These are phyloP conservation scores for Cokeromyces recurvatus DNA, from an alignment of 371 early-diverging fungal species.

Conservation along the genomic window DNA sequence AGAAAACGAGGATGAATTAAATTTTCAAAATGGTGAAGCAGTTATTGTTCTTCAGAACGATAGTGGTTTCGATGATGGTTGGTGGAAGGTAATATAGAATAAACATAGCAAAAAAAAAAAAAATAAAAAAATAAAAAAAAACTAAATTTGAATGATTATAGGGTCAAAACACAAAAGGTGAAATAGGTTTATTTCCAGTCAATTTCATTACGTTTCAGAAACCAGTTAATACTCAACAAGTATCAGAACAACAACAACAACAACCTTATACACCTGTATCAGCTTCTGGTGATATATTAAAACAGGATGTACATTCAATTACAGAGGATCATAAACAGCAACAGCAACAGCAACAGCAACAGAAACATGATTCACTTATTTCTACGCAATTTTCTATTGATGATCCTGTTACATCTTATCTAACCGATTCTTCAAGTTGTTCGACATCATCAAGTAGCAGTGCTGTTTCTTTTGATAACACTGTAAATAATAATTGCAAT, in stretches of 20 bases:
- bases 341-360: neutral
- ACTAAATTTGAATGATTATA: neutral
- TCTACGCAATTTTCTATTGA: too few species aligned
- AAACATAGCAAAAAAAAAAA: conserved; percentile 26
- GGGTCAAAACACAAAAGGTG: conserved; percentile 48
- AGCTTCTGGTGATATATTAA: too few species aligned
- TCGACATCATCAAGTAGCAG: too few species aligned
- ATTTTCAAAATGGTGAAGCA: conserved; percentile 66
- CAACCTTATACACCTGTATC: too few species aligned
- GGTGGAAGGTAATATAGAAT: conserved; percentile 88
- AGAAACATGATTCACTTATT: neutral
- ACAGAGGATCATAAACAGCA: too few species aligned
- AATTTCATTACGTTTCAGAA: conserved; percentile 70
- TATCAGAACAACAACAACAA: conserved; percentile 3
- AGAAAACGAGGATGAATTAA: conserved; percentile 76
- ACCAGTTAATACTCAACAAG: conserved; percentile 30
- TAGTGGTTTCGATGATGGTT: conserved; percentile 77
- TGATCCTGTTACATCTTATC: too few species aligned
- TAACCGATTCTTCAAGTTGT: too few species aligned
- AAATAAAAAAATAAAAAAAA: conserved; percentile 24
- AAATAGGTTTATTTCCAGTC: conserved; percentile 68
- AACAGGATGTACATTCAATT: too few species aligned
- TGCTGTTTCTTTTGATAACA: neutral
- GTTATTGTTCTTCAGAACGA: conserved; percentile 74
- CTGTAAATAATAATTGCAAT: too few species aligned